Conservation (phyloP, 179 eudicot species). For the Pouteria campechiana region DNA sequence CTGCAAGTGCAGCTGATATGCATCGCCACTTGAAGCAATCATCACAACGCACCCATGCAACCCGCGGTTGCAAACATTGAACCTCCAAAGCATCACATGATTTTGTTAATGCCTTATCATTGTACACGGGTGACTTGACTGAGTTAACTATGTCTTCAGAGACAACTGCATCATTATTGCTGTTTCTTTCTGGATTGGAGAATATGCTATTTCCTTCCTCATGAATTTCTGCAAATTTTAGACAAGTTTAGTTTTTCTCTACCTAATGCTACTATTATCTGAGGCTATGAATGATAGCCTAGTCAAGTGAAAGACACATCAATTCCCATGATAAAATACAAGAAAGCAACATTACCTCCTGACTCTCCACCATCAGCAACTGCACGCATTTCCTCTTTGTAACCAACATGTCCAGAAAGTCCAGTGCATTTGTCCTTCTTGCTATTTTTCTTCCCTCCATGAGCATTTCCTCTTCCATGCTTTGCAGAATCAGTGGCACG, state of each 20-base stretch:
- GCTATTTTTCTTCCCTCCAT: slow-evolving; percentile 25
- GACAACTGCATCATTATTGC: slow-evolving; percentile 11
- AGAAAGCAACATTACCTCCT: too few relatives aligned
- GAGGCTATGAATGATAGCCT: background rate
- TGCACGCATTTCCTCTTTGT: slow-evolving; percentile 15
- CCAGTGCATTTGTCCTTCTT: slow-evolving; percentile 18
- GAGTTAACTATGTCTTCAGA: slow-evolving; percentile 12
- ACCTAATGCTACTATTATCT: background rate
- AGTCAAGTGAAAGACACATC: background rate
- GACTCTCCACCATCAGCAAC: slow-evolving; percentile 49
- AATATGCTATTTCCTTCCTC: slow-evolving; percentile 23
- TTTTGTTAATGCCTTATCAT: too few relatives aligned
- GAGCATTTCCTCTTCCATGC: slow-evolving; percentile 13
- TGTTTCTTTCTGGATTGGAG: slow-evolving; percentile 18
- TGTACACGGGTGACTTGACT: slow-evolving; percentile 13
- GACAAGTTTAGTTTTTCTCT: background rate
- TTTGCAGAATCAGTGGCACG: slow-evolving; percentile 16
- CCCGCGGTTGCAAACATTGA: slow-evolving; percentile 28
- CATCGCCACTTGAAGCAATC: slow-evolving; percentile 95
- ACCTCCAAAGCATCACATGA: slow-evolving; percentile 11
- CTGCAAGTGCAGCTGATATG: slow-evolving; percentile 78
- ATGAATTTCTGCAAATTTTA: background rate
- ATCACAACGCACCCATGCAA: slow-evolving; percentile 95
- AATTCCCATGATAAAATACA: background rate
- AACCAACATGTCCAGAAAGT: slow-evolving; percentile 12